phyloP scores from a whole-genome alignment of 345 rosid species.

The Xanthoceras sorbifolium region DNA sequence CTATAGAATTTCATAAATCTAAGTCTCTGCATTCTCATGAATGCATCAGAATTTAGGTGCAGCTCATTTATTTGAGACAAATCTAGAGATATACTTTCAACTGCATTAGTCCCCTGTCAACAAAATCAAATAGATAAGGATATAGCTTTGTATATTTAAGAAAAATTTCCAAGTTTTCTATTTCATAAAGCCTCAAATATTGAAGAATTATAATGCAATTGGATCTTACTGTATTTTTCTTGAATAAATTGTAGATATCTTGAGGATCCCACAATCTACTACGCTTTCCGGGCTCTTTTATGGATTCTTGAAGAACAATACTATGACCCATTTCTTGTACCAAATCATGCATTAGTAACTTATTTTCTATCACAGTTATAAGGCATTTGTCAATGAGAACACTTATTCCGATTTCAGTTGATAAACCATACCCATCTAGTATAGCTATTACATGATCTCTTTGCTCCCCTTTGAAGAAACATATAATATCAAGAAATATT shows the following conservation, averaged over 20 bases:
- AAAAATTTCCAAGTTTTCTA: background rate
- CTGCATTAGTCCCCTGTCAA: background rate
- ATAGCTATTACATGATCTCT: background rate
- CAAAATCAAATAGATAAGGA: background rate
- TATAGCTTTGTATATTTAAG: too few relatives aligned
- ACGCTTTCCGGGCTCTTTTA: background rate
- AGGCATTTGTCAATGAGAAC: conserved; percentile 12
- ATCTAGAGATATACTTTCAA: background rate
- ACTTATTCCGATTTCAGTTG: background rate
- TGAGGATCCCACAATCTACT: conserved; percentile 15
- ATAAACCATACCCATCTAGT: conserved; percentile 9
- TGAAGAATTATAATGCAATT: background rate
- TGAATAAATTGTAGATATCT: conserved; percentile 4
- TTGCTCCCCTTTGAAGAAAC: background rate
- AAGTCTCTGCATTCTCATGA: too few relatives aligned
- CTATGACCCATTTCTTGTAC: background rate
- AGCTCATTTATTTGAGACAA: too few relatives aligned
- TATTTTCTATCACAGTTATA: background rate
- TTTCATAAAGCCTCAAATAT: background rate
- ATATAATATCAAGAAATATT: conserved; percentile 2
- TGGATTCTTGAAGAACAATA: conserved; percentile 12
- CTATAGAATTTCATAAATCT: too few relatives aligned
- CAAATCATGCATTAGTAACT: conserved; percentile 5
- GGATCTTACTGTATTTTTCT: conserved; percentile 7
- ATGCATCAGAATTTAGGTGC: too few relatives aligned